Conservation (phyloP, 257 asterid species). For the Thymus mandschuricus region DNA sequence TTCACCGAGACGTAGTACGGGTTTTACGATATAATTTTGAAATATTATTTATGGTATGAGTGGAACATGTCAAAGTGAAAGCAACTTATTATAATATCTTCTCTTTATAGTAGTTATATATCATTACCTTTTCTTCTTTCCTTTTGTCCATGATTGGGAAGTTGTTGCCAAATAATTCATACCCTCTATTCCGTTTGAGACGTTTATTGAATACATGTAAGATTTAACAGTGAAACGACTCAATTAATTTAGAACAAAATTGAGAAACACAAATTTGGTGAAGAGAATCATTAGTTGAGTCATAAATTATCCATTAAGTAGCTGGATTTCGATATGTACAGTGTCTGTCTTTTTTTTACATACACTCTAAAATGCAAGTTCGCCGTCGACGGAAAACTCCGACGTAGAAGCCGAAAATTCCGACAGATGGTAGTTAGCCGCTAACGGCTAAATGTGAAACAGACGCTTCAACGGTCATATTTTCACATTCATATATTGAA, state of each 20-base stretch:
- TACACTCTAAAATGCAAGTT: too few relatives aligned
- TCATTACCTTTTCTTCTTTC: neutral
- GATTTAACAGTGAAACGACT: too few relatives aligned
- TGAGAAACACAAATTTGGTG: constrained; percentile 8
- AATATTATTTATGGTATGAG: neutral
- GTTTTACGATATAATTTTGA: too few relatives aligned
- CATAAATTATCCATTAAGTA: neutral
- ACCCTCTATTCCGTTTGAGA: too few relatives aligned
- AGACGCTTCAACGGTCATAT: constrained; percentile 25
- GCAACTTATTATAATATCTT: neutral
- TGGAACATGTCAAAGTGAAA: neutral
- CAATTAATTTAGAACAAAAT: neutral
- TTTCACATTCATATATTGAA: neutral
- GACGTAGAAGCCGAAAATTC: too few relatives aligned
- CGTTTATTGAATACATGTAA: too few relatives aligned
- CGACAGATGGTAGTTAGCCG: constrained; percentile 1
- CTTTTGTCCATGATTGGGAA: constrained; percentile 4
- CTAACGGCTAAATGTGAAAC: constrained; percentile 38
- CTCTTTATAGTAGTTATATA: neutral
- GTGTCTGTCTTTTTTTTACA: neutral
- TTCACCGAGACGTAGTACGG: too few relatives aligned
- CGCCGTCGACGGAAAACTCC: too few relatives aligned
- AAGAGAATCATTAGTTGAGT: constrained; percentile 15
- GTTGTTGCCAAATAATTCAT: neutral
- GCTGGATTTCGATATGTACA: neutral